Evolutionary conservation across 2,329 filamentous ascomycete species (phyloP), one percentile per base, ranked within the genome.

Genomic region (Aspergillus persii): DNA sequence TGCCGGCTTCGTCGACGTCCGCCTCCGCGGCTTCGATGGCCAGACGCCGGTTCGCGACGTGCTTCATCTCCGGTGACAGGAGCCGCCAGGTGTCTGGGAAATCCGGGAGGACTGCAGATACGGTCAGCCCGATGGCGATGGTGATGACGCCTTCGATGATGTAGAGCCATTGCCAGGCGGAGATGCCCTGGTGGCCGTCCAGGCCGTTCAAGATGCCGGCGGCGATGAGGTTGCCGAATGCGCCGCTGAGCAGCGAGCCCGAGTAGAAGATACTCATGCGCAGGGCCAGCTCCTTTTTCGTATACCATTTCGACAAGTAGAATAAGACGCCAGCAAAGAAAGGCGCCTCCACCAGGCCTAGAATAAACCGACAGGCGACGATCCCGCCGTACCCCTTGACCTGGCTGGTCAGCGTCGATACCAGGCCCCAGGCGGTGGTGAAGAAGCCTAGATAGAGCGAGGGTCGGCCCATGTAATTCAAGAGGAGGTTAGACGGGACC

Each of bases 161-260:
- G 57, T 75, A 77, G 29, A 77, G 63, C 73, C 74, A 77, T 57
- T 75, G 68, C 76, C 76, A 78, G 15, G 76, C 69, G 6, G 71
- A 65, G 15, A 77, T 61, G 15, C 76, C 76, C 3, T 67, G 68
- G 8, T 64, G 60, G 3, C 74, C 72, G 2, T 66, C 68, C 31
- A 79, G 69, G 4, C 78, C 78, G 26, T 71, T 65, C 5, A 81
- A 71, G 31, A 84, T 82, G 3, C 80, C 81, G 3, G 82, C 82
- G 7, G 80, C 82, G 53, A 85, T 82, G 29, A 84, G 73, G 23
- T 79, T 81, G n/a, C 80, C 81, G 63, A 84, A 84, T 2, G 82
- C 81, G 50, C 72, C 79, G 54, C 77, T 78, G 31, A 84, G 74
- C 23, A 83, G 69, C 2, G 77, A 79, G 3, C 81, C 82, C 3